Evolutionary conservation across 2,329 filamentous ascomycete genomes (phyloP).

Genomic region (Colletotrichum tropicale): DNA sequence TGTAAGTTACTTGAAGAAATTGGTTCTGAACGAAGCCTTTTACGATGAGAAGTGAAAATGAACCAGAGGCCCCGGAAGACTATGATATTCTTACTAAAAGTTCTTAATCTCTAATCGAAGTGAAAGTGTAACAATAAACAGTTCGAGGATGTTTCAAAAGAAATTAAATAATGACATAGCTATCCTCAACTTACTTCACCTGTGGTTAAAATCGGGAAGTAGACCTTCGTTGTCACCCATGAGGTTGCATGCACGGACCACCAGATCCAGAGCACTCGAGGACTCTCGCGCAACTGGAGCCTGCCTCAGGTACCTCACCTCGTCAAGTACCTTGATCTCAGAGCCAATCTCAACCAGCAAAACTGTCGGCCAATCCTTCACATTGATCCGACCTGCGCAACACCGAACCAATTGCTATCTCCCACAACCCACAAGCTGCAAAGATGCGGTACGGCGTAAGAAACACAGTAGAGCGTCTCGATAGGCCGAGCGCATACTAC

Average conservation of each 20-base stretch:
- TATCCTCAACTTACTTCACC: not conserved
- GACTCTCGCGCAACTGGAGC: not conserved
- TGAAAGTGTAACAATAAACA: not conserved
- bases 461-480: constrained; percentile 87
- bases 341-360: not conserved
- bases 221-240: not conserved
- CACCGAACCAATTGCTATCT: not conserved
- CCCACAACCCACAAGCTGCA: not conserved
- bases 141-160: not conserved
- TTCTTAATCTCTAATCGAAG: not conserved
- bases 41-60: not conserved
- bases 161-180: not conserved
- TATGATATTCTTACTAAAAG: not conserved
- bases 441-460: constrained; percentile 53
- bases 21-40: not conserved
- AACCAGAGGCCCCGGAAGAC: not conserved
- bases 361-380: not conserved
- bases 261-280: not conserved
- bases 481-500: constrained; percentile 95
- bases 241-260: not conserved
- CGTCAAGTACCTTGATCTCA: not conserved
- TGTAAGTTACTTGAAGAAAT: not conserved
- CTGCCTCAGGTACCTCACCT: not conserved
- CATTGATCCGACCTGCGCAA: not conserved
- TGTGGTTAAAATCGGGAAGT: not conserved